These are phyloP conservation scores for Candida anglica DNA, from an alignment of 805 yeast species.

Conservation along the genomic window DNA sequence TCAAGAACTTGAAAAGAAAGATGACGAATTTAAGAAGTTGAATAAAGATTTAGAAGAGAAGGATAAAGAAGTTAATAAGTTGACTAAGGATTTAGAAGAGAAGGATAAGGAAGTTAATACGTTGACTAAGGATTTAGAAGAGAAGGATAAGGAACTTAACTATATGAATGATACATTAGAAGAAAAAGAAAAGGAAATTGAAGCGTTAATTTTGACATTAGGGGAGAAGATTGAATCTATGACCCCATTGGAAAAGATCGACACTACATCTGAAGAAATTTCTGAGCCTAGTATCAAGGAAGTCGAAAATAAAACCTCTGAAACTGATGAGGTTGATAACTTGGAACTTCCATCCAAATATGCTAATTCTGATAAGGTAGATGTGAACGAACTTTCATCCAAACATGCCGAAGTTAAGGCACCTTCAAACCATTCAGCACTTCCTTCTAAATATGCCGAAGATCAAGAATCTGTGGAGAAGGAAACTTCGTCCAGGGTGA, in stretches of 20 bases:
- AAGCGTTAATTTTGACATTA: background rate
- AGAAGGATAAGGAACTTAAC: background rate
- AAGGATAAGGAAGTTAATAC: background rate
- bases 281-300: background rate
- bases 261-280: too few species aligned
- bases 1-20: background rate
- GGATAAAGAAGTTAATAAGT: background rate
- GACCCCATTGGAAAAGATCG: too few species aligned
- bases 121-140: background rate
- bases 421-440: too few species aligned
- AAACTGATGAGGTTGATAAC: background rate
- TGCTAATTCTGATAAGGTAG: background rate
- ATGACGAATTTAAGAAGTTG: slow-evolving; percentile 1
- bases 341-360: background rate
- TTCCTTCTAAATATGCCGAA: too few species aligned
- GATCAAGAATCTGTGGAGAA: too few species aligned
- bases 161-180: background rate
- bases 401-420: too few species aligned
- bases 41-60: slow-evolving; percentile 5
- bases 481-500: too few species aligned
- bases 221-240: too few species aligned
- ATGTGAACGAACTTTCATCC: background rate
- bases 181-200: background rate
- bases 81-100: background rate
- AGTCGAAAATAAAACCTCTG: background rate